Conservation (phyloP, 2,329 filamentous ascomycete species). For the Thelonectria olida region DNA sequence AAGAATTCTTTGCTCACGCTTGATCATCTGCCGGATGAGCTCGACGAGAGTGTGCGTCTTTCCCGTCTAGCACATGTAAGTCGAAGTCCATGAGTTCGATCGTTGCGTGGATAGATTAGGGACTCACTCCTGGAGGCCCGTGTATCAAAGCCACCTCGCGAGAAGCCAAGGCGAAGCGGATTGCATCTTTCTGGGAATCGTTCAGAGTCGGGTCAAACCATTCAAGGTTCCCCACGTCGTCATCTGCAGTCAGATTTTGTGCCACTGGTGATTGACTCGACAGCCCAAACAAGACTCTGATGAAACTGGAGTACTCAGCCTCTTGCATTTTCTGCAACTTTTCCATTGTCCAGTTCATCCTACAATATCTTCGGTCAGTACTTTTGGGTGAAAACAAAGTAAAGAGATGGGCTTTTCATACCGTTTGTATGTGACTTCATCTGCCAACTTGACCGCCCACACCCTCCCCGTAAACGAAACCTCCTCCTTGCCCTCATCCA, state of each 20-base stretch:
- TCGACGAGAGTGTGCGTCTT: slow-evolving; percentile 98
- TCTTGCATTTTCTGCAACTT: slow-evolving; percentile 66
- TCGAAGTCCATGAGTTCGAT: not conserved
- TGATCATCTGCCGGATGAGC: slow-evolving; percentile 89
- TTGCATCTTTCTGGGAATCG: slow-evolving; percentile 73
- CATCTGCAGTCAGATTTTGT: slow-evolving; percentile 51
- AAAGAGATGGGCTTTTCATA: too few relatives aligned
- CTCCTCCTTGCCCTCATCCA: slow-evolving; percentile 71
- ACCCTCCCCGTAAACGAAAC: slow-evolving; percentile 57
- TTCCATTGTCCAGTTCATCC: slow-evolving; percentile 72
- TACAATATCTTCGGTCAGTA: slow-evolving; percentile 34
- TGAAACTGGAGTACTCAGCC: slow-evolving; percentile 66
- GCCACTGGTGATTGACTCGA: slow-evolving; percentile 61
- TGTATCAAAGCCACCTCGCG: slow-evolving; percentile 90
- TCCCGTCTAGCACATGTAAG: slow-evolving; percentile 69
- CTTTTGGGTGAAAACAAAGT: too few relatives aligned
- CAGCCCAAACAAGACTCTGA: slow-evolving; percentile 70
- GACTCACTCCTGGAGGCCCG: slow-evolving; percentile 81
- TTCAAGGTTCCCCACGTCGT: slow-evolving; percentile 57
- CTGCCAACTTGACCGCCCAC: slow-evolving; percentile 74
- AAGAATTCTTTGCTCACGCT: slow-evolving; percentile 76
- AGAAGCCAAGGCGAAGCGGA: slow-evolving; percentile 84
- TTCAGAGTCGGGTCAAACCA: slow-evolving; percentile 72
- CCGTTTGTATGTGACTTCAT: slow-evolving; percentile 73
- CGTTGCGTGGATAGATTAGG: not conserved